phyloP scores from a whole-genome alignment of 176 grass and related monocot genomes.

The Paspalum notatum region DNA sequence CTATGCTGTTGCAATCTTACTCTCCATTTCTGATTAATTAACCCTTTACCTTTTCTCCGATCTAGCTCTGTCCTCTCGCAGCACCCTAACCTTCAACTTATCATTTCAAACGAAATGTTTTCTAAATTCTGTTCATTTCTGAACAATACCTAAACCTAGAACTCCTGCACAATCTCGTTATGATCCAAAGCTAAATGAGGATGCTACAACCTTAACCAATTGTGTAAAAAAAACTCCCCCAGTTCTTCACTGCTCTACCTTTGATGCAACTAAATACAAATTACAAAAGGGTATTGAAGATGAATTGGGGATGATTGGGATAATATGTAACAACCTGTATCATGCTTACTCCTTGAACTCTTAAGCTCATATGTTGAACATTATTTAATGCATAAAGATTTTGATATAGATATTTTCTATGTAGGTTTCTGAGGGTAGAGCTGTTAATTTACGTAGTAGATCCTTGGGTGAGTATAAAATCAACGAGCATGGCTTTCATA shows the following conservation, averaged over 20 bases:
- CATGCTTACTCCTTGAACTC: constrained; percentile 2
- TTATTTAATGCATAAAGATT: constrained; percentile 21
- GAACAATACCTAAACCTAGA: background rate
- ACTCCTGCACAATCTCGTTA: background rate
- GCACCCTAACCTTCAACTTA: background rate
- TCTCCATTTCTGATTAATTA: background rate
- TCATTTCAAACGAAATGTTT: background rate
- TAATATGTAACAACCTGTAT: background rate
- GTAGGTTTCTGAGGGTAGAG: constrained; percentile 85
- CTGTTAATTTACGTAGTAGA: constrained; percentile 89
- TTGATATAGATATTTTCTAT: constrained; percentile 29
- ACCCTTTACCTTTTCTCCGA: background rate
- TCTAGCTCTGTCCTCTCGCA: background rate
- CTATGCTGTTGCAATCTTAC: background rate
- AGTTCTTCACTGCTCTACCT: background rate
- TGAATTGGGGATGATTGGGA: background rate
- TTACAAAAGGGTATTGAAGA: constrained; percentile 3
- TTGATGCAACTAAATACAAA: constrained; percentile 17
- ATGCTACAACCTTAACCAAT: background rate
- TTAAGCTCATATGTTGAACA: background rate
- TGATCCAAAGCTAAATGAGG: background rate
- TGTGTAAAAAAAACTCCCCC: background rate
- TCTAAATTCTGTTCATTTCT: background rate
- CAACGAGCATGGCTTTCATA: constrained; percentile 87
- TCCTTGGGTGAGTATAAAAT: constrained; percentile 93